Evolutionary conservation across 1,284 basidiomycete species (phyloP).

Genomic region (Leccinum fallax): DNA sequence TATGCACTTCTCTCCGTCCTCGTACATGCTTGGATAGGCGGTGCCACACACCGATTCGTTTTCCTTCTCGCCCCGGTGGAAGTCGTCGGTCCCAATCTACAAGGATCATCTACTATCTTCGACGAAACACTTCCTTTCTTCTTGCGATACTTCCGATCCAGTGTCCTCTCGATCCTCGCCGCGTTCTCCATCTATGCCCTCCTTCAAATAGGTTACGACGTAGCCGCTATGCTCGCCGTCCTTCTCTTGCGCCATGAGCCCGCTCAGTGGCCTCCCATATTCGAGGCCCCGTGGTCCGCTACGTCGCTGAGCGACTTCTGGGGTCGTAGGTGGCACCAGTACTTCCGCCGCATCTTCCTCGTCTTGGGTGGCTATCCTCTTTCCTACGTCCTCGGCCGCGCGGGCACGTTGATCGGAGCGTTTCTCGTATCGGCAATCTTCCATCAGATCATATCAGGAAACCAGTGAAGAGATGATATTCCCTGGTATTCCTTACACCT

Average conservation of each 20-base stretch:
- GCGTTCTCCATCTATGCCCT: conserved; percentile 46
- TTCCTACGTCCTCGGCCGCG: conserved; percentile 43
- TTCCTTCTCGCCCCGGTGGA: conserved; percentile 43
- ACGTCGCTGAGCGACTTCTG: conserved; percentile 45
- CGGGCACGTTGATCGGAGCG: conserved; percentile 51
- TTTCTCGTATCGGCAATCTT: conserved; percentile 60
- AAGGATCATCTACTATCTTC: conserved; percentile 47
- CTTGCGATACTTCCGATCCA: conserved; percentile 45
- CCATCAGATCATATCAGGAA: too few species aligned
- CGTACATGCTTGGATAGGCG: conserved; percentile 42
- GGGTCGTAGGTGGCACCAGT: conserved; percentile 48
- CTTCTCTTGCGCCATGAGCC: conserved; percentile 36
- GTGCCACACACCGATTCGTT: conserved; percentile 44
- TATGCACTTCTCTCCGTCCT: conserved; percentile 38
- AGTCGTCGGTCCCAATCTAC: conserved; percentile 35
- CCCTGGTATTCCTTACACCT: too few species aligned
- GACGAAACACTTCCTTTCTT: conserved; percentile 44
- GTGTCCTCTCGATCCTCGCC: conserved; percentile 40
- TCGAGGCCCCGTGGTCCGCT: conserved; percentile 40
- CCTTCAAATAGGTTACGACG: conserved; percentile 43
- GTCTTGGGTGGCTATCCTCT: conserved; percentile 32
- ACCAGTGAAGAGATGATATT: too few species aligned
- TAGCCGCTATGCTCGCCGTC: conserved; percentile 44
- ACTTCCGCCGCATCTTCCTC: conserved; percentile 33
- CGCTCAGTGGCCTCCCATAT: conserved; percentile 42